Percentiles rank a stretch among this genome's conserved stretches.
Conservation (phyloP, 2,329 filamentous ascomycete species). For the Monosporascus sp. region DNA sequence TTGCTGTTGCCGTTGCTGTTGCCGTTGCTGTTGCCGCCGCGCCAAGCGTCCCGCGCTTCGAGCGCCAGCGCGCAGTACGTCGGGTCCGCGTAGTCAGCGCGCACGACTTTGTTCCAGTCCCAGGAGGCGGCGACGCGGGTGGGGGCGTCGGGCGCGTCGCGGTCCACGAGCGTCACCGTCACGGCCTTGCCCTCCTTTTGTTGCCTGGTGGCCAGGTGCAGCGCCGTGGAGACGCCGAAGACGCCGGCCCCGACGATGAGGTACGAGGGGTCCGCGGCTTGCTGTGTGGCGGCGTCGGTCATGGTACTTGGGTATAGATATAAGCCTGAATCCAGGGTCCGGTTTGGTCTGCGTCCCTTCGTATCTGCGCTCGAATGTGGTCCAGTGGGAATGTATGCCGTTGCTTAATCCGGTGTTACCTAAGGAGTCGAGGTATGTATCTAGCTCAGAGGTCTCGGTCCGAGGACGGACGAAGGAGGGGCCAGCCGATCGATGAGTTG, state of each 20-base stretch:
- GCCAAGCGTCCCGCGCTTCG: constrained; percentile 58
- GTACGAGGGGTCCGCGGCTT: constrained; percentile 28
- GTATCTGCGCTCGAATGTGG: too few relatives aligned
- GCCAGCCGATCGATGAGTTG: too few relatives aligned
- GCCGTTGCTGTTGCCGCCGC: constrained; percentile 23
- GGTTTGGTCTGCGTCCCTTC: too few relatives aligned
- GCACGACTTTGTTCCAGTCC: constrained; percentile 70
- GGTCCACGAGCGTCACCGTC: constrained; percentile 53
- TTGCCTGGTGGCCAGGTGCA: constrained; percentile 46
- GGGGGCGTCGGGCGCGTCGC: constrained; percentile 44
- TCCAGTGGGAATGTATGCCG: not conserved
- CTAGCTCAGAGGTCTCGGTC: too few relatives aligned
- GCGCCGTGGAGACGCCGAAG: constrained; percentile 63
- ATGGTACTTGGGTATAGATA: constrained; percentile 2
- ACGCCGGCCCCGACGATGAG: constrained; percentile 62
- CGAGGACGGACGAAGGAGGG: too few relatives aligned
- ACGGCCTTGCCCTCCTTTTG: too few relatives aligned
- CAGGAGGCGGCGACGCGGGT: constrained; percentile 55
- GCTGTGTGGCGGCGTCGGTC: not conserved
- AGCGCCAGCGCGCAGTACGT: constrained; percentile 61
- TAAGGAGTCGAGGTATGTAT: too few relatives aligned
- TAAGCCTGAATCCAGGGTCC: not conserved
- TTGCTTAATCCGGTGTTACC: too few relatives aligned
- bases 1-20: not conserved
- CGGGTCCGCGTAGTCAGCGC: constrained; percentile 62